Evolutionary conservation across 352 stramenopile species (phyloP).

Genomic region (Thalassiosira hispida): DNA sequence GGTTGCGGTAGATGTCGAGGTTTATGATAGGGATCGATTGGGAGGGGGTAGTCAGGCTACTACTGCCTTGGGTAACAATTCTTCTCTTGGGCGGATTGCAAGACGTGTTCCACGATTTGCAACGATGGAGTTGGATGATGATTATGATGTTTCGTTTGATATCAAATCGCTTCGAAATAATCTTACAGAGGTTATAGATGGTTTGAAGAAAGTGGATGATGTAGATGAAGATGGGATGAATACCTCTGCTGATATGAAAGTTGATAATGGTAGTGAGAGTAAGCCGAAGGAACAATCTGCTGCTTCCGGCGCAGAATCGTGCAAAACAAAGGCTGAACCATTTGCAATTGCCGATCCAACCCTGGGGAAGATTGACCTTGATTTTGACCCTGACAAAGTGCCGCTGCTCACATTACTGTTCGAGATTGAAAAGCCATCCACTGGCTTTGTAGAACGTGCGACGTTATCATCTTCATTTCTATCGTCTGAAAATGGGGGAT

Average conservation of each 20-base stretch:
- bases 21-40: slow-evolving; percentile 70
- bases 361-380: slow-evolving; percentile 74
- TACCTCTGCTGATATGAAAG: slow-evolving; percentile 13
- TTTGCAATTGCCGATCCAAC: slow-evolving; percentile 81
- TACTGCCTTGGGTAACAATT: slow-evolving; percentile 16
- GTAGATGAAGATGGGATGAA: neutral
- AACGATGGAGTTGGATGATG: slow-evolving; percentile 76
- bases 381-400: slow-evolving; percentile 83
- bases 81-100: slow-evolving; percentile 58
- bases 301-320: slow-evolving; percentile 1
- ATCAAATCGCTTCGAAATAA: slow-evolving; percentile 22
- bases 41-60: slow-evolving; percentile 32
- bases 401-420: slow-evolving; percentile 79
- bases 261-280: slow-evolving; percentile 18
- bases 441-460: slow-evolving; percentile 70
- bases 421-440: slow-evolving; percentile 80
- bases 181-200: slow-evolving; percentile 18
- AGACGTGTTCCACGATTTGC: slow-evolving; percentile 76
- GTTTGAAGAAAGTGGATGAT: slow-evolving; percentile 20
- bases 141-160: slow-evolving; percentile 57
- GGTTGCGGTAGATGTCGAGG: slow-evolving; percentile 79
- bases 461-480: slow-evolving; percentile 61
- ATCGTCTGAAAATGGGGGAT: slow-evolving; percentile 2
- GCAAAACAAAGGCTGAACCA: slow-evolving; percentile 72
- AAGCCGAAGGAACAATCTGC: slow-evolving; percentile 20